Evolutionary conservation across 202 grass and related monocot genomes (phyloP), one percentile per base, ranked within the genome.

Genomic region (Zizania palustris): DNA sequence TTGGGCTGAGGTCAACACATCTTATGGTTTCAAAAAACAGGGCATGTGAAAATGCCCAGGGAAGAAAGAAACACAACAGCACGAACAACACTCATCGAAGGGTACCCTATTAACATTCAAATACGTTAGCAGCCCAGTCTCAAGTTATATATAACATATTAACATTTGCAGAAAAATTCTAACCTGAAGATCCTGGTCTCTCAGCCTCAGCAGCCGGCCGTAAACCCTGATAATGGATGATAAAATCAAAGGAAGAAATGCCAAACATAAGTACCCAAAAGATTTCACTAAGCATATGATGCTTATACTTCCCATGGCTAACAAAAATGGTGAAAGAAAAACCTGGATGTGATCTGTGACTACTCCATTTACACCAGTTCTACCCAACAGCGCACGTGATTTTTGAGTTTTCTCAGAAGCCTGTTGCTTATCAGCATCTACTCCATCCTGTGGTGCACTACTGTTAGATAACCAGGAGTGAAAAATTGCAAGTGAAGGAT

Each of bases 121-220:
- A 45, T 69, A 80, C 63, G 60, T 67, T 7, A 44, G 35, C 37
- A 63, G 19, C 55, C 9, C 6, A 15, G 45, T 68, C 48, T 65
- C 3, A 40, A 60, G 33, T 35, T 7, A 69, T 53, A 39, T 45
- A 54, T 66, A 50, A 3, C 19, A 74, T 83, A 57, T 88, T 66
- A 50, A 3, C 19, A 74, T 83, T 63, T 88, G 46, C 9, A 75
- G 56, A 21, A 22, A 59, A 85, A 63, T 68, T 56, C 54, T 90
- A 89, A 98, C 96, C 96, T 67, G 96, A 90, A 66, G 96, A 92
- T 65, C 91, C 80, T 68, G 87, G 92, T 80, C 96, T 88, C 50
- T 98, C 96, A 45, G 85, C 61, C 74, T 98, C 91, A 55, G 78
- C 67, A 83, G 67, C 51, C 79, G 88, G 77, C 43, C 80, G 90